Conservation (phyloP, 352 stramenopile species). For the Labyrinthula sp. region DNA sequence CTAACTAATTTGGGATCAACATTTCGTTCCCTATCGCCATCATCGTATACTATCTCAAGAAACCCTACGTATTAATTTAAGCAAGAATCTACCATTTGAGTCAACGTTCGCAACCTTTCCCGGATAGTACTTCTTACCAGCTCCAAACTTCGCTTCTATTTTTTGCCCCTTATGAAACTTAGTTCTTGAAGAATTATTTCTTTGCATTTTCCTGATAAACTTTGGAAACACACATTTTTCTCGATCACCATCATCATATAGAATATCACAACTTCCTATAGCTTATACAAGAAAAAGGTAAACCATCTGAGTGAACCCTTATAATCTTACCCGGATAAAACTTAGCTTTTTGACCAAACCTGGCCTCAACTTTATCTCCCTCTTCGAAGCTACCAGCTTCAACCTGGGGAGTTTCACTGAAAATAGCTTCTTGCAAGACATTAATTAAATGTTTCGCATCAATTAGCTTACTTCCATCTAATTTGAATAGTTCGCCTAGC, state of each 20-base stretch:
- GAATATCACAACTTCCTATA: slow-evolving; percentile 49
- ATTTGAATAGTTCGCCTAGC: too few species aligned
- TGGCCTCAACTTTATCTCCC: slow-evolving; percentile 45
- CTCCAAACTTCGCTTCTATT: slow-evolving; percentile 46
- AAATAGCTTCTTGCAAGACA: too few species aligned
- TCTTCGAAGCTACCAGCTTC: too few species aligned
- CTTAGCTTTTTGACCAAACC: slow-evolving; percentile 42
- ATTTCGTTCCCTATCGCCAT: slow-evolving; percentile 45
- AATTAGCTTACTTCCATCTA: too few species aligned
- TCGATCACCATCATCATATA: slow-evolving; percentile 53
- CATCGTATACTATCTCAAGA: slow-evolving; percentile 50
- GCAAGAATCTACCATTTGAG: slow-evolving; percentile 48
- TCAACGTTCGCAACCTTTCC: slow-evolving; percentile 44
- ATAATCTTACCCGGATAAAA: slow-evolving; percentile 52
- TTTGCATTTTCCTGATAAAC: slow-evolving; percentile 31
- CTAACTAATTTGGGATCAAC: slow-evolving; percentile 19
- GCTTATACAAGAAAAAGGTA: too few species aligned
- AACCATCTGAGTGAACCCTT: slow-evolving; percentile 40
- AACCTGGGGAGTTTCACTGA: too few species aligned
- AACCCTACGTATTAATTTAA: too few species aligned
- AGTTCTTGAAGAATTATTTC: background rate
- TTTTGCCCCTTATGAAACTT: slow-evolving; percentile 33
- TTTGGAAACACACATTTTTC: slow-evolving; percentile 38
- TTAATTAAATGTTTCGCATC: too few species aligned
- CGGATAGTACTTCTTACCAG: slow-evolving; percentile 47